These are phyloP conservation scores for Linnemannia exigua DNA, from an alignment of 192 early-diverging fungal genomes.

Conservation along the genomic window DNA sequence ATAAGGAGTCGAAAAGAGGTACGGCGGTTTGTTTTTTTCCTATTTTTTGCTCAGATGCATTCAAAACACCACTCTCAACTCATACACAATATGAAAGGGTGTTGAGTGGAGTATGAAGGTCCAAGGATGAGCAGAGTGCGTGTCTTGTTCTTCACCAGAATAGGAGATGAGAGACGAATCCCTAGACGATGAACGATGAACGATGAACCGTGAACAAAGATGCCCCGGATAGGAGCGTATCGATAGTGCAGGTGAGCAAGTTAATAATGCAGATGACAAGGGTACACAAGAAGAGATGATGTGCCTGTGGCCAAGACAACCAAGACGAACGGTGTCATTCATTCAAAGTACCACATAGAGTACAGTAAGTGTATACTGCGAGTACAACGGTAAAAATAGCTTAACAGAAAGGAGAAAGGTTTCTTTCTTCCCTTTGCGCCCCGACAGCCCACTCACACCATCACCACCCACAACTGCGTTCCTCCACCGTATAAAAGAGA, in stretches of 20 bases:
- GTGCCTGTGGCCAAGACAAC: not conserved
- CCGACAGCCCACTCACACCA: not conserved
- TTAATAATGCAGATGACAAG: not conserved
- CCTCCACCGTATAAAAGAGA: not conserved
- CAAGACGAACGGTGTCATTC: not conserved
- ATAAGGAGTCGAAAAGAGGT: not conserved
- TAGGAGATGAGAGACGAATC: not conserved
- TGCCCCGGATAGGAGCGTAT: not conserved
- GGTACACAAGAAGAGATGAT: not conserved
- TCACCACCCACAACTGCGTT: too few species aligned
- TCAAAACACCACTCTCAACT: not conserved
- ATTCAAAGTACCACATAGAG: too few species aligned
- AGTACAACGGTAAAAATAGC: not conserved
- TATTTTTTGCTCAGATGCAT: not conserved
- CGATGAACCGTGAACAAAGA: not conserved
- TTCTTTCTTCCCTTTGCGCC: not conserved
- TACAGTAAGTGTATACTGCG: too few species aligned
- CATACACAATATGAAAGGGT: not conserved
- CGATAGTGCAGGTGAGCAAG: not conserved
- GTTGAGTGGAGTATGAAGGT: not conserved
- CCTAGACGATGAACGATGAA: too few species aligned
- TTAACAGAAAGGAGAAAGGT: too few species aligned
- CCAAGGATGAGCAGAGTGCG: not conserved
- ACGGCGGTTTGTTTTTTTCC: not conserved
- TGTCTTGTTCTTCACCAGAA: not conserved